Evolutionary conservation across 768 basidiomycete genomes (phyloP), one percentile per base, ranked within the genome.

Genomic region (Tylopilus felleus): DNA sequence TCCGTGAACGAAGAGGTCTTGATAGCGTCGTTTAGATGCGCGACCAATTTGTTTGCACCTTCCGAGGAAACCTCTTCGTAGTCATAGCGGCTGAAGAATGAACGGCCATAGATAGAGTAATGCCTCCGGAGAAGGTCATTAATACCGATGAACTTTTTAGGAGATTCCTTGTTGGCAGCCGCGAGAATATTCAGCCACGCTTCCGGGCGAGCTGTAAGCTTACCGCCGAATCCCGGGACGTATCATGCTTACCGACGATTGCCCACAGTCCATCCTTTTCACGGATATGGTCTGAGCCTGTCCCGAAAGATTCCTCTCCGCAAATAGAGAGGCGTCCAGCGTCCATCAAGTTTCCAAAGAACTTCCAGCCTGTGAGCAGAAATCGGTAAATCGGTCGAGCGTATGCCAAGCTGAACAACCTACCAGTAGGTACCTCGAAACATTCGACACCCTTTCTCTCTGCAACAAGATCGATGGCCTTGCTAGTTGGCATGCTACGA

Each of bases 251-350:
- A 91, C 93, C 95, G 42, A 98, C 78, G 60, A 99, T 80, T 46
- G 97, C 97, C 97, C 97, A 99, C 44, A 99, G 76, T 60, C 97
- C 97, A 64, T 99, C 97, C 80, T 99, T 99, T 78, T 99, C 97
- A 57, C 97, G 90, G 64, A 99, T 96, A 73, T 99, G 97, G 73
- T 99, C 97, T 14, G 96, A 98, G n/a, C 97, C 97, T 8, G 97
- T 99, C 53, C 97, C 97, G 71, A 99, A 99, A 4, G 93, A 95
- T 75, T 99, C 97, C 71, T 99, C 97, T 53, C 97, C 97, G 65
- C 97, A 99, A 68, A 99, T 98, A 47, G 96, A 98, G 47, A 99
- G 82, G 41, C 93, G 82, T 0, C 95, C 96, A 19, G 97, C 97
- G 70, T 99, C 97, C 97, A 99, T 99, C 63, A 99, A 78, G 74